Evolutionary conservation across 495 filamentous ascomycete species (phyloP).

Genomic region (Penicillium argentinense): DNA sequence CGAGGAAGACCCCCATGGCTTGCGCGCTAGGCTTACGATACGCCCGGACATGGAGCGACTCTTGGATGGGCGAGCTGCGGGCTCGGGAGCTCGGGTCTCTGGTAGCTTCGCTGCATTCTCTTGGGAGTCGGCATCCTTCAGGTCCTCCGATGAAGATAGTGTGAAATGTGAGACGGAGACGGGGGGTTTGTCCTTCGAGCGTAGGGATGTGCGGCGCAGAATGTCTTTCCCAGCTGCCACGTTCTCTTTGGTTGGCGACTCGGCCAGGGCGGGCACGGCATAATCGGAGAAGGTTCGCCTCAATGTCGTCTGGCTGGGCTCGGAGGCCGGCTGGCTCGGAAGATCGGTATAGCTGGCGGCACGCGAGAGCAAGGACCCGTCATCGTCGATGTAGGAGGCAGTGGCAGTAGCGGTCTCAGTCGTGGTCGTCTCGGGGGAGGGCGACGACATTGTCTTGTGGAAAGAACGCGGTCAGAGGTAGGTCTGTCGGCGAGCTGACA

Average conservation of each 20-base stretch:
- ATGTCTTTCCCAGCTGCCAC: conserved; percentile 49
- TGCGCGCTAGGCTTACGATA: conserved; percentile 63
- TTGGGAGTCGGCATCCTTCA: conserved; percentile 27
- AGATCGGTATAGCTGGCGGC: conserved; percentile 48
- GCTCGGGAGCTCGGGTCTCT: conserved; percentile 39
- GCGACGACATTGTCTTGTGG: conserved; percentile 37
- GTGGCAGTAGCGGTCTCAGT: too few species aligned
- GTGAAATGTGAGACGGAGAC: conserved; percentile 39
- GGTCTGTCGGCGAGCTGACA: conserved; percentile 22
- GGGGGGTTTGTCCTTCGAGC: conserved; percentile 38
- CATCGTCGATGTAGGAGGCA: conserved; percentile 23
- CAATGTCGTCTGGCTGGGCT: conserved; percentile 28
- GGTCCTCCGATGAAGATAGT: conserved; percentile 36
- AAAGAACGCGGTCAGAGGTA: conserved; percentile 10
- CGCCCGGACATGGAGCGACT: conserved; percentile 59
- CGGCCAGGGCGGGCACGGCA: conserved; percentile 31
- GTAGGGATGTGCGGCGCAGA: conserved; percentile 43
- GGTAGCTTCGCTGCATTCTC: conserved; percentile 22
- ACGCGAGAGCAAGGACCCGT: conserved; percentile 29
- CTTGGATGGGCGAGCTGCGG: conserved; percentile 44
- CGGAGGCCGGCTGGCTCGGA: conserved; percentile 24
- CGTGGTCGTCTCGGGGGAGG: conserved; percentile 23
- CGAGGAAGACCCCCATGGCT: conserved; percentile 67
- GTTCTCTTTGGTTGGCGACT: conserved; percentile 44
- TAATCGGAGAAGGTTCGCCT: conserved; percentile 47